These are phyloP conservation scores for Lepiota venenata DNA, from an alignment of 768 basidiomycete species.

Conservation along the genomic window DNA sequence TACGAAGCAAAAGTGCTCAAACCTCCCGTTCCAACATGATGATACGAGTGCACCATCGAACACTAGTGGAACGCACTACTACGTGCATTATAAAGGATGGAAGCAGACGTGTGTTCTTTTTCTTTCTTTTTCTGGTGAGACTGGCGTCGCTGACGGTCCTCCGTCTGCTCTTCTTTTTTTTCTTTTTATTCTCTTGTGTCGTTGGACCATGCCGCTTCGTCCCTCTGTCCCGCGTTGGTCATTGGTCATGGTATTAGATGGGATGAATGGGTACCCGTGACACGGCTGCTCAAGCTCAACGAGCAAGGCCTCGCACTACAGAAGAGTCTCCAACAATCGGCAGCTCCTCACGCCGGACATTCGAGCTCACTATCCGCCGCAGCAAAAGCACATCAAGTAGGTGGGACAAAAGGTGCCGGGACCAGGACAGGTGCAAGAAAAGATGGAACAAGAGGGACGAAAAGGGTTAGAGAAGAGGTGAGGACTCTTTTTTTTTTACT, in stretches of 20 bases:
- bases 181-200: neutral
- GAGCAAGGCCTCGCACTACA: conserved; percentile 79
- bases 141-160: too few species aligned
- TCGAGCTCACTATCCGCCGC: neutral
- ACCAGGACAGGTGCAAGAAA: conserved; percentile 38
- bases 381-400: neutral
- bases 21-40: conserved; percentile 52
- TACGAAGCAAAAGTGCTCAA: conserved; percentile 94
- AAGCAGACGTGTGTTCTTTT: conserved; percentile 77
- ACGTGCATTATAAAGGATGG: conserved; percentile 99
- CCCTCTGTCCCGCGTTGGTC: too few species aligned
- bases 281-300: conserved; percentile 79
- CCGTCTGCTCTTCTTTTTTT: too few species aligned
- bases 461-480: conserved; percentile 74
- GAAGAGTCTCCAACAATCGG: conserved; percentile 48
- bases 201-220: conserved; percentile 1
- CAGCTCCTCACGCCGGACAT: conserved; percentile 1
- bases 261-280: conserved; percentile 94
- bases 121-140: too few species aligned
- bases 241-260: conserved; percentile 47
- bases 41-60: conserved; percentile 59
- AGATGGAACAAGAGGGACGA: conserved; percentile 63
- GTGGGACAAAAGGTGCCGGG: conserved; percentile 21
- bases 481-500: conserved; percentile 17
- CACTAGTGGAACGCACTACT: conserved; percentile 75